Percentiles rank a stretch among this genome's conserved stretches.
phyloP scores from a whole-genome alignment of 1,284 basidiomycete species.

The Papiliotrema terrestris region DNA sequence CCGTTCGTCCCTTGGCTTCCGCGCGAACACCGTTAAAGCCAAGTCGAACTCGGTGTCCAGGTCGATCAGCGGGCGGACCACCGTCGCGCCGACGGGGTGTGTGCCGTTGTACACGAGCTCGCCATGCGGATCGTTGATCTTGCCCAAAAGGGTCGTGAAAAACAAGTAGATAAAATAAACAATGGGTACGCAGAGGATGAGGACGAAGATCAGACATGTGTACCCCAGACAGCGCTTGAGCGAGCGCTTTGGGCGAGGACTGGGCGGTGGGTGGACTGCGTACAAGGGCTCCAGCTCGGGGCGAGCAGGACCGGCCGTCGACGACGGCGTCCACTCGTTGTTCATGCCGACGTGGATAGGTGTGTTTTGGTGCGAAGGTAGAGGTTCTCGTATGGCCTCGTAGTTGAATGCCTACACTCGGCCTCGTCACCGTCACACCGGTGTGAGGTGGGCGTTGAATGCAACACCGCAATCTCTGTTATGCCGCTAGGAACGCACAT shows the following conservation, averaged over 20 bases:
- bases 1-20: constrained; percentile 10
- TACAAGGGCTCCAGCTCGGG: background rate
- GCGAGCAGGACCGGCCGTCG: too few relatives aligned
- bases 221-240: background rate
- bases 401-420: too few relatives aligned
- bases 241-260: background rate
- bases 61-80: constrained; percentile 17
- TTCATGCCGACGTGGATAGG: too few relatives aligned
- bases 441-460: too few relatives aligned
- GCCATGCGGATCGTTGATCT: constrained; percentile 12
- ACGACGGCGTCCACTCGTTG: too few relatives aligned
- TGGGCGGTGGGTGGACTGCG: background rate
- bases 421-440: too few relatives aligned
- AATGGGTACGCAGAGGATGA: background rate
- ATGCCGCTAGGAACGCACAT: too few relatives aligned
- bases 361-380: too few relatives aligned
- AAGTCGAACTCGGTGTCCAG: constrained; percentile 14
- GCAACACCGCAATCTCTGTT: too few relatives aligned
- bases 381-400: too few relatives aligned
- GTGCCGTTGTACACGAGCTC: constrained; percentile 14
- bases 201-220: constrained; percentile 1
- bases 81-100: background rate
- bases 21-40: constrained; percentile 7
- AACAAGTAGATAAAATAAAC: background rate
- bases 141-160: background rate